phyloP scores from a whole-genome alignment of 129 eudicot species.

The Flaveria sonorensis region DNA sequence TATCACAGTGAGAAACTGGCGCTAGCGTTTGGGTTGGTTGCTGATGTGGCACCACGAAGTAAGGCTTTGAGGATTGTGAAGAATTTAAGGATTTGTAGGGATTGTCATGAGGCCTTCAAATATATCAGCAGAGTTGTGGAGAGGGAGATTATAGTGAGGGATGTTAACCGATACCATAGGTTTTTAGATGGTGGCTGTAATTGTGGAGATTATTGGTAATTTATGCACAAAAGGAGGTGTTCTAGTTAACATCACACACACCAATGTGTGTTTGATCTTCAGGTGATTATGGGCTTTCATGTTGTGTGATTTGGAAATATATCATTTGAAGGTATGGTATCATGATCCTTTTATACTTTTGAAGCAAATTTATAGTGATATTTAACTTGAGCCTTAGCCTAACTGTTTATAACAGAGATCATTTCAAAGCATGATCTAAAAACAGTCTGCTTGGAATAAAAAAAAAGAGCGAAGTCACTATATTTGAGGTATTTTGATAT shows the following conservation, averaged over 20 bases:
- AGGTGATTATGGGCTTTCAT: not conserved
- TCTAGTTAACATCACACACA: not conserved
- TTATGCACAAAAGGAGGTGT: not conserved
- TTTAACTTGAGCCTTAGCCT: too few relatives aligned
- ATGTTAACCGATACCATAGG: conserved; percentile 75
- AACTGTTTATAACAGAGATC: too few relatives aligned
- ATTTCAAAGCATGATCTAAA: too few relatives aligned
- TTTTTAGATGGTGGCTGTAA: conserved; percentile 69
- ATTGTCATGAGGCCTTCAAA: conserved; percentile 86
- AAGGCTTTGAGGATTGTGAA: conserved; percentile 81
- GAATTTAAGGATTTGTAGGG: conserved; percentile 83
- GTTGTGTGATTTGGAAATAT: not conserved
- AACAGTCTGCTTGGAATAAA: too few relatives aligned
- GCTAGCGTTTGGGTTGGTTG: conserved; percentile 67
- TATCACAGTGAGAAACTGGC: conserved; percentile 87
- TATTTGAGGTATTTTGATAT: too few relatives aligned
- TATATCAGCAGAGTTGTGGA: conserved; percentile 59
- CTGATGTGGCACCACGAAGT: conserved; percentile 65
- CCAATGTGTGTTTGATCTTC: not conserved
- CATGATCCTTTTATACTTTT: not conserved
- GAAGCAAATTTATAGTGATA: too few relatives aligned
- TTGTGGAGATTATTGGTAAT: conserved; percentile 83
- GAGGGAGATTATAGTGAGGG: conserved; percentile 82
- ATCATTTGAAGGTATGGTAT: not conserved
- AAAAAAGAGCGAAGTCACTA: too few relatives aligned